These are phyloP conservation scores for Chrysoporthe cubensis DNA, from an alignment of 2,329 filamentous ascomycete genomes.

Conservation along the genomic window DNA sequence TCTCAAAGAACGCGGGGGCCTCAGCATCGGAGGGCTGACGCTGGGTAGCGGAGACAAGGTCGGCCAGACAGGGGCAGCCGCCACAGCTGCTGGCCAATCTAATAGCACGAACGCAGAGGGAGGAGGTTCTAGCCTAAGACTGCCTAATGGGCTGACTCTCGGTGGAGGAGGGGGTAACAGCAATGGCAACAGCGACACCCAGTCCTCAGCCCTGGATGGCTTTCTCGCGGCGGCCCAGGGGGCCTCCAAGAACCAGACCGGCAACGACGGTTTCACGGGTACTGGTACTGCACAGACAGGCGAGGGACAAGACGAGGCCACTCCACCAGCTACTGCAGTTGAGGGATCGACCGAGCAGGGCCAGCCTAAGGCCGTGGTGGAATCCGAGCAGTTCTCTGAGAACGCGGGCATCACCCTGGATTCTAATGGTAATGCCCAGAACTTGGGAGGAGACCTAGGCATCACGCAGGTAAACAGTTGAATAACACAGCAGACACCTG, in stretches of 20 bases:
- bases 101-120: neutral
- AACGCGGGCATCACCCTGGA: conserved; percentile 26
- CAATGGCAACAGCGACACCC: neutral
- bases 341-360: conserved; percentile 6
- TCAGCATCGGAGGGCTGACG: conserved; percentile 24
- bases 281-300: conserved; percentile 11
- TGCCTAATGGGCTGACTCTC: conserved; percentile 15
- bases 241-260: conserved; percentile 22
- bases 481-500: neutral
- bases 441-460: conserved; percentile 26
- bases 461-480: conserved; percentile 20
- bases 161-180: conserved; percentile 14
- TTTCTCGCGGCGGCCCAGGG: conserved; percentile 21
- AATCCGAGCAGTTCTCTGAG: conserved; percentile 29
- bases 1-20: conserved; percentile 17
- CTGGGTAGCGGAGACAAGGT: conserved; percentile 18
- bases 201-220: conserved; percentile 14
- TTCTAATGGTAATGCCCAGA: conserved; percentile 21
- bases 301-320: conserved; percentile 23
- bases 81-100: conserved; percentile 11
- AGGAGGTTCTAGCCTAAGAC: conserved; percentile 6
- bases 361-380: conserved; percentile 20
- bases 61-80: conserved; percentile 7
- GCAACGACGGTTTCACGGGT: neutral
- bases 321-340: neutral